Percentiles rank a stretch among this genome's conserved stretches.
Conservation (phyloP, 164 flowering plant genomes). For the Piper longum region DNA sequence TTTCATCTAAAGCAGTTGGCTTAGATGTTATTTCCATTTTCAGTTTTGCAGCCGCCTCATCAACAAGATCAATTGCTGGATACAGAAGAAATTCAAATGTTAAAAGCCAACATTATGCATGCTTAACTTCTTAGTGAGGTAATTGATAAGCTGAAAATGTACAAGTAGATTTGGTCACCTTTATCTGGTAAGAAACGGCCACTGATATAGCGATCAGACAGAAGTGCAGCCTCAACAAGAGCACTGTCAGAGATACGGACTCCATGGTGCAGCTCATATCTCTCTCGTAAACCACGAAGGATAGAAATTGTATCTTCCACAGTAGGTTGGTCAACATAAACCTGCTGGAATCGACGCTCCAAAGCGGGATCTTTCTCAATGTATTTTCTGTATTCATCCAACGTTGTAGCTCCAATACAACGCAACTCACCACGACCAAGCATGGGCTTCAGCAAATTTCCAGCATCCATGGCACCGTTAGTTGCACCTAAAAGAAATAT, state of each 20-base stretch:
- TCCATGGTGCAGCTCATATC: slow-evolving; percentile 92
- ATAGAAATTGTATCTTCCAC: slow-evolving; percentile 86
- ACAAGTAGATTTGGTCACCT: slow-evolving; percentile 26
- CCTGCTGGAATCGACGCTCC: slow-evolving; percentile 95
- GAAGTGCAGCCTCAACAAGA: slow-evolving; percentile 85
- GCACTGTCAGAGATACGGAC: slow-evolving; percentile 88
- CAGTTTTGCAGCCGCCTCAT: slow-evolving; percentile 94
- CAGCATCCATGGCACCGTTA: slow-evolving; percentile 97
- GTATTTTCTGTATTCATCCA: slow-evolving; percentile 89
- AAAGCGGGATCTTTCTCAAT: slow-evolving; percentile 90
- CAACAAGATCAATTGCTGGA: slow-evolving; percentile 93
- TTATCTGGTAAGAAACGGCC: slow-evolving; percentile 93
- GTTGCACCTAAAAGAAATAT: slow-evolving; percentile 59
- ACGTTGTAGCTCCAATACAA: slow-evolving; percentile 92
- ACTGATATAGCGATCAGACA: slow-evolving; percentile 87
- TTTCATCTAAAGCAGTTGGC: slow-evolving; percentile 86
- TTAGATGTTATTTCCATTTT: slow-evolving; percentile 96
- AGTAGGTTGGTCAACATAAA: slow-evolving; percentile 81
- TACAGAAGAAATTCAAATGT: neutral
- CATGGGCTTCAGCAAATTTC: slow-evolving; percentile 90
- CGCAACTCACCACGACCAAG: slow-evolving; percentile 90
- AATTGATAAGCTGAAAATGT: no score
- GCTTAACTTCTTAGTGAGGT: neutral
- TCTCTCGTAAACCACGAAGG: slow-evolving; percentile 75
- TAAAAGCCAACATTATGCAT: neutral